Conservation (phyloP, 2,329 filamentous ascomycete species). For the Trichophyton benhamiae region DNA sequence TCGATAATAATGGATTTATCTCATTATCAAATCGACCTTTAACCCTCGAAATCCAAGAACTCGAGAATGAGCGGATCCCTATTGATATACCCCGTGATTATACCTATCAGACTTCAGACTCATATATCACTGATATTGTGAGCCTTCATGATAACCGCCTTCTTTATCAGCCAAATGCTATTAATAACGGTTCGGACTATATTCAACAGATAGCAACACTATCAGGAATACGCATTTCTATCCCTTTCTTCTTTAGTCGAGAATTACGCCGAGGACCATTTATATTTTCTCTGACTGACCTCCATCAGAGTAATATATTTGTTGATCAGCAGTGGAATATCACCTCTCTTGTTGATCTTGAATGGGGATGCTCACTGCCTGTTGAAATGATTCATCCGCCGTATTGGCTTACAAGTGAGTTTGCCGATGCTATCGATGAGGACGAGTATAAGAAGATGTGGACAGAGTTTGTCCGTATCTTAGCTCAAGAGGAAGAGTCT, state of each 20-base stretch:
- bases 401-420: constrained; percentile 21
- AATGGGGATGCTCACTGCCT: constrained; percentile 21
- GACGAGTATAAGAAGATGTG: constrained; percentile 11
- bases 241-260: constrained; percentile 11
- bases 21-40: constrained; percentile 19
- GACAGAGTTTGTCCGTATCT: constrained; percentile 15
- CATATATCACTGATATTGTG: constrained; percentile 20
- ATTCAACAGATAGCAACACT: constrained; percentile 17
- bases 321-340: constrained; percentile 27
- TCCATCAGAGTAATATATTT: constrained; percentile 20
- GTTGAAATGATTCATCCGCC: constrained; percentile 22
- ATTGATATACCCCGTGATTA: constrained; percentile 16
- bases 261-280: constrained; percentile 20
- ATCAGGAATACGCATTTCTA: constrained; percentile 25
- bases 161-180: constrained; percentile 19
- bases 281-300: constrained; percentile 24
- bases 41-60: constrained; percentile 16
- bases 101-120: constrained; percentile 18
- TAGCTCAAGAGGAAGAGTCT: constrained; percentile 13
- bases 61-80: constrained; percentile 20
- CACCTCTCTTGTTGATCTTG: constrained; percentile 24
- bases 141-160: constrained; percentile 20
- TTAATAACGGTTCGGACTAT: constrained; percentile 11
- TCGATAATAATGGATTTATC: constrained; percentile 19
- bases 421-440: constrained; percentile 11